Evolutionary conservation across 306 rosid genomes (phyloP).

Genomic region (Fagus sylvatica): DNA sequence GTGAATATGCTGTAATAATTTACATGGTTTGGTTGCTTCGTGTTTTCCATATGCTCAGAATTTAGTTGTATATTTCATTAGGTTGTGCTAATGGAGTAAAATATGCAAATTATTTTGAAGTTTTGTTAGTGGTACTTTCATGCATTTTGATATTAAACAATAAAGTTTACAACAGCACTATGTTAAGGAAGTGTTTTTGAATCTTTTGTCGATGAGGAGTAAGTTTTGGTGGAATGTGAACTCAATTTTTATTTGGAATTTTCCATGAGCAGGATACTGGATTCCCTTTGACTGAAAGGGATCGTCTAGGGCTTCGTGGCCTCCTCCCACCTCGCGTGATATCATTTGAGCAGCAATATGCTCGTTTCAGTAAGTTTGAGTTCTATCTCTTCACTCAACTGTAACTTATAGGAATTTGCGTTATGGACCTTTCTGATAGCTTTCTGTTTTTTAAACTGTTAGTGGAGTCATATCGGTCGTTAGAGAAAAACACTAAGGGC

Average conservation of each 20-base stretch:
- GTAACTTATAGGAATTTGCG: not conserved
- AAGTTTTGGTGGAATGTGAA: not conserved
- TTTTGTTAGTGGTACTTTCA: not conserved
- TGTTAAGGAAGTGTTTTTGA: not conserved
- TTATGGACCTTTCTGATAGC: not conserved
- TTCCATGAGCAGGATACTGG: conserved; percentile 84
- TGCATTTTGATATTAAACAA: not conserved
- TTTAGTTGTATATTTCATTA: not conserved
- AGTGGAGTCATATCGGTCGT: conserved; percentile 94
- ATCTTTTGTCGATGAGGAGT: not conserved
- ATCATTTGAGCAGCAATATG: conserved; percentile 96
- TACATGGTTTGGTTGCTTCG: not conserved
- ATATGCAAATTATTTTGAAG: not conserved
- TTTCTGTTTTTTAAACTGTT: conserved; percentile 24
- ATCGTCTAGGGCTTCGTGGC: conserved; percentile 96
- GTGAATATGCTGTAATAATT: not conserved
- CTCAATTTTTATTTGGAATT: not conserved
- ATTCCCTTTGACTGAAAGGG: conserved; percentile 91
- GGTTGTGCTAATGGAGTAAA: not conserved
- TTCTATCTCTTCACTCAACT: conserved; percentile 8
- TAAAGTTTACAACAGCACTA: not conserved
- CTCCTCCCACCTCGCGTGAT: conserved; percentile 97
- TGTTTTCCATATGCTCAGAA: not conserved
- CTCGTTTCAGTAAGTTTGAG: conserved; percentile 75
- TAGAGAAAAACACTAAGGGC: conserved; percentile 87